Evolutionary conservation across 257 asterid genomes (phyloP).

Genomic region (Solanum ossicruentum): DNA sequence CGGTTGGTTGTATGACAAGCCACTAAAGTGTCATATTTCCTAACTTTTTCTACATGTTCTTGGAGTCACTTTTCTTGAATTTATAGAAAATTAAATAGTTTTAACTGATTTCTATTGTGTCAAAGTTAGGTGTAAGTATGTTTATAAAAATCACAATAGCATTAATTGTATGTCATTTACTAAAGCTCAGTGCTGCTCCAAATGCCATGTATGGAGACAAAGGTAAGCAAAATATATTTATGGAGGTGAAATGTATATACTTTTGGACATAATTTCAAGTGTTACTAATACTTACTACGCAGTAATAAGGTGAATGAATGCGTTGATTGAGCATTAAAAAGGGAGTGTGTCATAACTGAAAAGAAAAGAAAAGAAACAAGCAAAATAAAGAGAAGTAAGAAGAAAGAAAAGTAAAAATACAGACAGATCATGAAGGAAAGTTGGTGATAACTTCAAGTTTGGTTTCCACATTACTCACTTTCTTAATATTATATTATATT

Average conservation of each 20-base stretch:
- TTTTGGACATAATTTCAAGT: neutral
- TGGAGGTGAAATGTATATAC: neutral
- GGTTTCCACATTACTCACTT: neutral
- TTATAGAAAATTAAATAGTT: neutral
- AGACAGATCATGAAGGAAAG: neutral
- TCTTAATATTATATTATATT: neutral
- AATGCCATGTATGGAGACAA: neutral
- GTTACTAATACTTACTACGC: neutral
- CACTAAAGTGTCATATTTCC: neutral
- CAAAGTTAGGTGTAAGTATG: neutral
- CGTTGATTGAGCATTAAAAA: neutral
- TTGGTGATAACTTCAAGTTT: slow-evolving; percentile 9
- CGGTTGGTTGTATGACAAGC: neutral
- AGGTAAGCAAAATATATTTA: neutral
- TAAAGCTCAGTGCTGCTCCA: neutral
- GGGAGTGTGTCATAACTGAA: neutral
- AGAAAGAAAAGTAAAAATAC: slow-evolving; percentile 1
- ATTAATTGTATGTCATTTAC: neutral
- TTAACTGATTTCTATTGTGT: neutral
- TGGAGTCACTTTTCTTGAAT: neutral
- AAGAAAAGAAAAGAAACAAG: neutral
- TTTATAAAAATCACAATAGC: neutral
- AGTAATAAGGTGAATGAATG: neutral
- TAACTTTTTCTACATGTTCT: neutral
- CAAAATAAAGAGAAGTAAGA: neutral